Evolutionary conservation across 2,329 filamentous ascomycete genomes (phyloP), one percentile per base, ranked within the genome.

Genomic region (Pseudodiploospora longispora): DNA sequence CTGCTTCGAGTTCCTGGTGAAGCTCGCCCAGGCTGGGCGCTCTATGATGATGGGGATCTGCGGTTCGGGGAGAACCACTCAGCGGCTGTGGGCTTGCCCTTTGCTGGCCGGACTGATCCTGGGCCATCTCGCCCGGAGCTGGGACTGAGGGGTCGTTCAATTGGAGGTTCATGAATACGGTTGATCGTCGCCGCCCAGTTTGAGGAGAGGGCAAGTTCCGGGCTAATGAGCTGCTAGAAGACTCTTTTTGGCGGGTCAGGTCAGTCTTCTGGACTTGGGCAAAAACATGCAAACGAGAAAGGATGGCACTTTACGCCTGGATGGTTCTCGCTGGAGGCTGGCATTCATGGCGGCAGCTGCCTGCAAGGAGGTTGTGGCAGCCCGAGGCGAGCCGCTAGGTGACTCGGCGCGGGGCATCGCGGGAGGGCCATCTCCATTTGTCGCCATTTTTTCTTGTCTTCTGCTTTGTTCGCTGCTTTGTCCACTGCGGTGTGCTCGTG

Each of bases 291-390:
- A 47, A 30, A 28, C 27, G 34, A 33, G 29, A 56, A 56, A 40
- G 41, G 27, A 38, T 34, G 36, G 31, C 27, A 28, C 58, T 71
- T 38, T 69, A 81, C 78, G 69, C 59, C 73, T 66, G 9, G 76
- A 75, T 34, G 77, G 70, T 56, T 85, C 78, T 50, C 76, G 78
- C 52, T 85, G 80, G 29, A 88, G 76, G 41, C 86, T 80, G 29
- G 85, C 83, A 60, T 91, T 91, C 63, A 90, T 76, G 36, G 84
- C 82, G 6, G 85, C 85, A 9, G 86, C 80, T 41, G 85, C 85
- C 59, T 85, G 85, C 7, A 93, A 73, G 10, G 85, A 88, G 49
- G 78, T 74, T 35, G 83, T 80, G 31, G 83, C 76, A 40, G 79
- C 80, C 53, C 83, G 74, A 33, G 80, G 76, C 37, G 81, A 80